Base-by-base conservation (phyloP, 1,284 basidiomycete species). In the Sphaerobolus stellatus region DNA sequence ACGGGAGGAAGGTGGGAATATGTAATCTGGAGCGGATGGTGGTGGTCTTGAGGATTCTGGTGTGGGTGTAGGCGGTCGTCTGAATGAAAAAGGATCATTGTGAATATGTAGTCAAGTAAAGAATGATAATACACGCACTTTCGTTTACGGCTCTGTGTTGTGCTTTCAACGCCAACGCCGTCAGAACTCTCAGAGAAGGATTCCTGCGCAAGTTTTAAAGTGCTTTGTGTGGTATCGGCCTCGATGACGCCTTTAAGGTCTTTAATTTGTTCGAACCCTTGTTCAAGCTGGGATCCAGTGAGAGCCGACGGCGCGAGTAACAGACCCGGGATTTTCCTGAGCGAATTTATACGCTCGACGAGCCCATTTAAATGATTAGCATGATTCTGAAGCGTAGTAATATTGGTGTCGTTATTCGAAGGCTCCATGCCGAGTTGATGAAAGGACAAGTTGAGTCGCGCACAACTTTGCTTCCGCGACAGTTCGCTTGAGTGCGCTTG, bases 1-100 rank as follows among this genome's bases (percentile, higher is more conserved):
- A 14, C 33, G 38, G 28, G 49, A 54, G 2, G 60, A 43, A 4
- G 66, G 58, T n/a, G 78, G 76, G 48, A 84, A 81, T 22, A 78
- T 67, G 24, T 67, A 64, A 38, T 67, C 72, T 41, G 63, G 70
- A 58, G 70, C 76, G 55, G 72, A 70, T 3, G 73, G 70, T 28
- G 78, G 69, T 0, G 81, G 79, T 54, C 79, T 78, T 5, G 84
- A 82, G 2, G 83, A 85, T 27, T 77, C 79, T 6, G 53, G 36
- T 22, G 28, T 41, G 16, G 83, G 83, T 4, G 80, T 78, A n/a
- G 74, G 75, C 3, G 75, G 73, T 8, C 78, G 75, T 60, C 82
- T 86, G 56, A 13, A 43, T 27, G 40, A 50, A 36, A 36, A 16
- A 41, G 22, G 24, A 41, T 7, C n/a, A 9, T n/a, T 3, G 34